phyloP scores from a whole-genome alignment of 306 rosid species.

The Vicia sativa region DNA sequence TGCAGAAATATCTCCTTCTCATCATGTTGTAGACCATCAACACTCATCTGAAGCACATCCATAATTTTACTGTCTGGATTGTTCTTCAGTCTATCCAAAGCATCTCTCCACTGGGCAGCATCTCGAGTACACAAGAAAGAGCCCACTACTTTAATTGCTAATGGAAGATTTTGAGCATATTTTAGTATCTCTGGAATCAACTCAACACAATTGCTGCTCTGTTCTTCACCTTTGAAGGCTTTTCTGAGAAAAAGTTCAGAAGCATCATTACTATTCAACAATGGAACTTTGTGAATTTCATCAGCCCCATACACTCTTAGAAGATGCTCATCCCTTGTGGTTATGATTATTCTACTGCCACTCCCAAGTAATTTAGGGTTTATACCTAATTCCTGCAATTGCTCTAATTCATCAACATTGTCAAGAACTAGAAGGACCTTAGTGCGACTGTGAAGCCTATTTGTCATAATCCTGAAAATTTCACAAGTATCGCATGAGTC shows the following conservation, averaged over 20 bases:
- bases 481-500: not conserved
- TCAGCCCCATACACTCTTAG: not conserved
- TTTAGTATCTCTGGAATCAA: not conserved
- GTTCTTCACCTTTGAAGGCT: conserved; percentile 6
- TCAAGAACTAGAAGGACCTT: conserved; percentile 13
- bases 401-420: not conserved
- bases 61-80: not conserved
- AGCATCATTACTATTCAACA: not conserved
- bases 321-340: not conserved
- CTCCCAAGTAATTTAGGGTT: not conserved
- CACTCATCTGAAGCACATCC: not conserved
- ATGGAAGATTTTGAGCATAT: conserved; percentile 17
- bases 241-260: not conserved
- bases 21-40: not conserved
- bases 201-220: not conserved
- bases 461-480: not conserved
- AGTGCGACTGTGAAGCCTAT: not conserved
- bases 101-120: not conserved
- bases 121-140: conserved; percentile 7
- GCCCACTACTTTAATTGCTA: not conserved
- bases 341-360: not conserved
- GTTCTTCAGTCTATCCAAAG: not conserved
- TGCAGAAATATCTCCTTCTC: conserved; percentile 8
- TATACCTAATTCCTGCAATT: not conserved
- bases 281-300: not conserved